Evolutionary conservation across 2,329 filamentous ascomycete genomes (phyloP).

Genomic region (Huntiella moniliformis): DNA sequence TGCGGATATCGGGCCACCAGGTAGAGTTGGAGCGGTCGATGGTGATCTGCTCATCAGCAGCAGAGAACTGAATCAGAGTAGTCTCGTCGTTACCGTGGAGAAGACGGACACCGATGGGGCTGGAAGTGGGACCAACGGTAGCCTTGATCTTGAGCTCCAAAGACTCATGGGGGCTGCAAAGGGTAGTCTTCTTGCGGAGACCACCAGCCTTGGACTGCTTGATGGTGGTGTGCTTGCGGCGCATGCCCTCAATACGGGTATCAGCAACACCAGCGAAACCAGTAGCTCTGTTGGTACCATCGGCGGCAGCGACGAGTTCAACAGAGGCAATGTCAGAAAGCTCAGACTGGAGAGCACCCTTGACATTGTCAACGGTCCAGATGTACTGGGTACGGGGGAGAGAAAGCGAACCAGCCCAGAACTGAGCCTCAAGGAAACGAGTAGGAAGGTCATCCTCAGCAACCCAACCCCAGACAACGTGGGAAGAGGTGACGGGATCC

Average conservation of each 20-base stretch:
- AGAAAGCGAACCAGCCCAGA: conserved; percentile 7
- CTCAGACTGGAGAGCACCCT: conserved; percentile 3
- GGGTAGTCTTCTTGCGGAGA: conserved; percentile 7
- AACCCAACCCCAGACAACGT: conserved; percentile 6
- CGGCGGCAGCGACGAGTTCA: conserved; percentile 3
- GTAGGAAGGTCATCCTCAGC: conserved; percentile 8
- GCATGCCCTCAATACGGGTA: conserved; percentile 3
- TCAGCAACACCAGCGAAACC: conserved; percentile 6
- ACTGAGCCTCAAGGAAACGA: conserved; percentile 6
- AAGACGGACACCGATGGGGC: conserved; percentile 7
- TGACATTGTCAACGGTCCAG: conserved; percentile 8
- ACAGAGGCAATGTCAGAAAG: conserved; percentile 6
- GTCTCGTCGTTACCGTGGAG: conserved; percentile 11
- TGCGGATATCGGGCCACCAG: conserved; percentile 7
- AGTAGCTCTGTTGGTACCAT: conserved; percentile 1
- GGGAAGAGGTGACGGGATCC: conserved; percentile 9
- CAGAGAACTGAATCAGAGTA: conserved; percentile 13
- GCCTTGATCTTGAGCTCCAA: conserved; percentile 7
- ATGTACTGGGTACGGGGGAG: conserved; percentile 7
- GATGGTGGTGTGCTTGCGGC: conserved; percentile 6
- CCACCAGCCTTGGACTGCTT: conserved; percentile 10
- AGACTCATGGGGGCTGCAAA: conserved; percentile 6
- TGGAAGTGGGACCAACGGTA: conserved; percentile 2
- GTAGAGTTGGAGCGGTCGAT: conserved; percentile 13
- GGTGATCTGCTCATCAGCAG: conserved; percentile 11